Evolutionary conservation across 2,329 filamentous ascomycete species (phyloP).

Genomic region (Xylariaceae sp.): DNA sequence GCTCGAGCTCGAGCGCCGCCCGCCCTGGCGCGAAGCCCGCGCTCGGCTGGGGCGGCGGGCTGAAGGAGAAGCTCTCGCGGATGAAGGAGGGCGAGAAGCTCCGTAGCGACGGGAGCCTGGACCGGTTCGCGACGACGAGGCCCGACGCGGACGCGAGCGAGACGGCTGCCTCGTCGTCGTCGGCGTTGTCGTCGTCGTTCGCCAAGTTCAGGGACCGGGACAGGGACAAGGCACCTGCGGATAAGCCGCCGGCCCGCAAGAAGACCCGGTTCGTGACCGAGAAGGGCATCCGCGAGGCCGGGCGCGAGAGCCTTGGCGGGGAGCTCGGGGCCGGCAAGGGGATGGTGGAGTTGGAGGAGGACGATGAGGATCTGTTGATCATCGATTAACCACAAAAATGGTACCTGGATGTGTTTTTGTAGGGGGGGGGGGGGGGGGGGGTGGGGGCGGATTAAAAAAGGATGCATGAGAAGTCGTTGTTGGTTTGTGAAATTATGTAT

Average conservation of each 20-base stretch:
- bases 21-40: conserved; percentile 9
- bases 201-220: no score
- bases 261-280: conserved; percentile 78
- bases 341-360: conserved; percentile 14
- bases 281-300: conserved; percentile 73
- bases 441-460: no score
- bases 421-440: not conserved
- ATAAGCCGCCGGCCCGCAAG: conserved; percentile 49
- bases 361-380: conserved; percentile 2
- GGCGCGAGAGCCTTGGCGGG: conserved; percentile 66
- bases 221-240: no score
- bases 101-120: conserved; percentile 2
- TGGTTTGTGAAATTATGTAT: no score
- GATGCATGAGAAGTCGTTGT: no score
- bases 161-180: not conserved
- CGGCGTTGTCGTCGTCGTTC: no score
- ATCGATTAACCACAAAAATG: no score
- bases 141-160: conserved; percentile 1
- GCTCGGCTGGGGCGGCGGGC: conserved; percentile 54
- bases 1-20: conserved; percentile 5
- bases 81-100: conserved; percentile 60
- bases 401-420: conserved; percentile 9
- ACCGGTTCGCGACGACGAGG: not conserved
- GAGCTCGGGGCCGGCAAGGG: conserved; percentile 24
- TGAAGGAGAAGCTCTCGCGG: conserved; percentile 52